A percentile compares a stretch with the other conserved stretches of the same genome.
phyloP scores from a whole-genome alignment of 371 early-diverging fungal genomes.

The Mucor circinelloides region DNA sequence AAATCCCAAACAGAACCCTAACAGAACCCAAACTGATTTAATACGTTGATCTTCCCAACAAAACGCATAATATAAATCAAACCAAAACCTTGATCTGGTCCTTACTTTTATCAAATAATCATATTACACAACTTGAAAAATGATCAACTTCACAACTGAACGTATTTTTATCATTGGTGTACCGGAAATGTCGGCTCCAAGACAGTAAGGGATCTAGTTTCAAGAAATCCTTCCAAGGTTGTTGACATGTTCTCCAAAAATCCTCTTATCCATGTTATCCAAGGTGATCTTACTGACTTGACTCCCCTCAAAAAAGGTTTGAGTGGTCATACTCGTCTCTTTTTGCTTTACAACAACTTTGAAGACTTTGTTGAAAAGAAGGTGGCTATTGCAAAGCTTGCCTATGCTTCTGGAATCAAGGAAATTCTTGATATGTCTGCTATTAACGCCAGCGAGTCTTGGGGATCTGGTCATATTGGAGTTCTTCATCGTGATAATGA shows the following conservation, averaged over 20 bases:
- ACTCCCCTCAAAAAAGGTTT: slow-evolving; percentile 22
- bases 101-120: not conserved
- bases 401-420: slow-evolving; percentile 35
- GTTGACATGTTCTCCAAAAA: slow-evolving; percentile 5
- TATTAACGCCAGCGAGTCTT: slow-evolving; percentile 9
- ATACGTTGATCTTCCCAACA: not conserved
- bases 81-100: not conserved
- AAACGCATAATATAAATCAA: not conserved
- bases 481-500: slow-evolving; percentile 25
- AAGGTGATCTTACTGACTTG: slow-evolving; percentile 35
- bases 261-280: not conserved
- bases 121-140: not conserved
- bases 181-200: slow-evolving; percentile 33
- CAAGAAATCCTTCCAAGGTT: slow-evolving; percentile 25
- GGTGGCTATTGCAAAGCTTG: slow-evolving; percentile 13
- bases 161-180: slow-evolving; percentile 34
- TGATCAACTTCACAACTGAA: slow-evolving; percentile 3
- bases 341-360: slow-evolving; percentile 21
- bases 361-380: slow-evolving; percentile 10
- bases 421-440: slow-evolving; percentile 41
- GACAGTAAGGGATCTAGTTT: slow-evolving; percentile 16
- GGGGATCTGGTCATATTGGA: slow-evolving; percentile 15
- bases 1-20: too few relatives aligned
- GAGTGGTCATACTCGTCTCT: slow-evolving; percentile 33
- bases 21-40: too few relatives aligned